phyloP scores from a whole-genome alignment of 768 basidiomycete species.

The Panaeolus cyanescens region DNA sequence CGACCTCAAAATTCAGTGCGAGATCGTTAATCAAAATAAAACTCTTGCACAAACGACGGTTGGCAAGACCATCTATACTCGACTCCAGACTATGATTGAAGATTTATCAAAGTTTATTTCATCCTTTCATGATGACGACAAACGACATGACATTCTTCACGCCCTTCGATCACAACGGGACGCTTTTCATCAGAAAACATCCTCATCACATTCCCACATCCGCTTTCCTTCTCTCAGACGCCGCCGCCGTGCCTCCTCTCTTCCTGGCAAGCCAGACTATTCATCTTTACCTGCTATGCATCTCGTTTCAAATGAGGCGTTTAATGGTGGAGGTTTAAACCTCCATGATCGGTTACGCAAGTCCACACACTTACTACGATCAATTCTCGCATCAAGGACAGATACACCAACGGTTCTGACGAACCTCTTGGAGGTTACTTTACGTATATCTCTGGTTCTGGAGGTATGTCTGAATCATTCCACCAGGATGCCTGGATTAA shows the following conservation, averaged over 20 bases:
- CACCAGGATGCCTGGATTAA: too few species aligned
- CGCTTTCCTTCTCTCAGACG: not conserved
- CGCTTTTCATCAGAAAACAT: not conserved
- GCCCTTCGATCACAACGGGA: not conserved
- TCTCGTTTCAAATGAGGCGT: not conserved
- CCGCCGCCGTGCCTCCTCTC: not conserved
- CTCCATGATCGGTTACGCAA: not conserved
- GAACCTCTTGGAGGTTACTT: not conserved
- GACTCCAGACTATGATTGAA: not conserved
- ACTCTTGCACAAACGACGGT: constrained; percentile 4
- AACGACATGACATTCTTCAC: not conserved
- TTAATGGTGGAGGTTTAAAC: not conserved
- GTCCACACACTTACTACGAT: not conserved
- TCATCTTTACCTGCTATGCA: not conserved
- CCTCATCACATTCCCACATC: not conserved
- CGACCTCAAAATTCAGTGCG: constrained; percentile 4
- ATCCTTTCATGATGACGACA: not conserved
- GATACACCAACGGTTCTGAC: not conserved
- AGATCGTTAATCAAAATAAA: constrained; percentile 6
- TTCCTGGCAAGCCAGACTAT: not conserved
- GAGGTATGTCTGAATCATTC: not conserved
- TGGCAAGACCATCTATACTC: not conserved
- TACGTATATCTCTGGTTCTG: not conserved
- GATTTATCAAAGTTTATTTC: not conserved
- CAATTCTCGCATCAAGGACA: not conserved